These are phyloP conservation scores for Magnaporthales sp. DNA, from an alignment of 2,329 filamentous ascomycete species.

Conservation along the genomic window DNA sequence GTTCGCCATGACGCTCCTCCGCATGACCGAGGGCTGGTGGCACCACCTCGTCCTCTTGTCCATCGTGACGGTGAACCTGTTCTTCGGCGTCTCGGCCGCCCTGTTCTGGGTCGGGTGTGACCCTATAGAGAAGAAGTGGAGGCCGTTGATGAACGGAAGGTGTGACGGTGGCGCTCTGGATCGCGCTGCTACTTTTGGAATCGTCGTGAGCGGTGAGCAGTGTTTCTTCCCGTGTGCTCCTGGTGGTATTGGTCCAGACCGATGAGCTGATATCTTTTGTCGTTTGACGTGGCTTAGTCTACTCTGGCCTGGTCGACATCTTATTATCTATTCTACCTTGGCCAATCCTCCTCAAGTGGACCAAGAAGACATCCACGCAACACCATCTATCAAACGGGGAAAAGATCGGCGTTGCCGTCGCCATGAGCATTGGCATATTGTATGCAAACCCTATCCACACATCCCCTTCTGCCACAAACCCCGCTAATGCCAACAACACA, in stretches of 20 bases:
- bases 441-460: neutral
- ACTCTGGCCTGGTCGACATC: constrained; percentile 25
- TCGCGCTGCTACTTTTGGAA: neutral
- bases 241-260: neutral
- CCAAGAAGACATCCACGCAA: constrained; percentile 10
- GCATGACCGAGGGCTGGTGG: constrained; percentile 18
- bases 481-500: neutral
- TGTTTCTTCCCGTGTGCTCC: neutral
- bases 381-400: constrained; percentile 26
- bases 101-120: constrained; percentile 16
- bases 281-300: constrained; percentile 9
- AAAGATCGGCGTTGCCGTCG: constrained; percentile 24
- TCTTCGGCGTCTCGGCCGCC: constrained; percentile 13
- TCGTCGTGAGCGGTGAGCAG: constrained; percentile 1
- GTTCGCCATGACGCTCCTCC: constrained; percentile 25
- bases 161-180: neutral
- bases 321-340: constrained; percentile 27
- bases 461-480: neutral
- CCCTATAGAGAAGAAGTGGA: constrained; percentile 12
- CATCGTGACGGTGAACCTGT: constrained; percentile 20
- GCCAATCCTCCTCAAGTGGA: constrained; percentile 19
- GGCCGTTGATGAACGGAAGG: constrained; percentile 8
- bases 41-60: constrained; percentile 21
- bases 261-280: neutral
- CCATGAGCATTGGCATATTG: constrained; percentile 22